Base-by-base conservation (phyloP, 2,329 filamentous ascomycete genomes). In the Fusarium sp. region DNA sequence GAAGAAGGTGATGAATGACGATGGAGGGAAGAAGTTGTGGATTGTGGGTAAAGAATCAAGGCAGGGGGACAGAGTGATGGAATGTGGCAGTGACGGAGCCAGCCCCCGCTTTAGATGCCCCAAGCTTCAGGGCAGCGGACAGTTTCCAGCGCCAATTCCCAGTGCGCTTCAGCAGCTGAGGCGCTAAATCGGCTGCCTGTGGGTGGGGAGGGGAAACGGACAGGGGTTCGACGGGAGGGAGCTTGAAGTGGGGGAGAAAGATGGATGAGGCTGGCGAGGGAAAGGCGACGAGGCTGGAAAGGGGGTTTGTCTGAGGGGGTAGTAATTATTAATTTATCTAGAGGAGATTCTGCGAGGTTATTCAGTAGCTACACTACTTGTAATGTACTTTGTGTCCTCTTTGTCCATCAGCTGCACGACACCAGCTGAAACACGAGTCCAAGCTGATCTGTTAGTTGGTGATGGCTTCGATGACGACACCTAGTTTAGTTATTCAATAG, bases 401-500 rank as follows among this genome's bases (percentile, higher is more conserved):
- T 19, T 19, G 19, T 19, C 19, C 3, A 35, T 24, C 24, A 22
- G 36, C 31, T 34, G 22, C 31, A 46, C 52, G 57, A 58, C 53
- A 46, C 55, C 34, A 49, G 13, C 34, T 64, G 45, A 54, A 53
- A 52, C 39, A 22, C 31, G 9, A 26, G 22, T 49, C 26, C 50
- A 44, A 29, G 53, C 35, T 35, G 32, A 42, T 51, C 47, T 19
- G 13, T 32, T 7, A 47, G 32, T 47, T 64, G 58, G 58, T 44
- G 61, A 69, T 64, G 40, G 61, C 64, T 61, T 65, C 67, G 62
- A 70, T 70, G 67, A 70, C 67, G 67, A 70, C 67, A 62, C 25
- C 40, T 19, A 6, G 34, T 39, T 11, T 7, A 36, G 13, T 15
- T 39, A 32, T 25, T 44, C 29, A 11, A 3, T n/a, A 25, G n/a